Percentiles rank a stretch among this genome's conserved stretches.
Evolutionary conservation across 164 flowering plant species (phyloP).

Genomic region (Magnolia changhungtana): DNA sequence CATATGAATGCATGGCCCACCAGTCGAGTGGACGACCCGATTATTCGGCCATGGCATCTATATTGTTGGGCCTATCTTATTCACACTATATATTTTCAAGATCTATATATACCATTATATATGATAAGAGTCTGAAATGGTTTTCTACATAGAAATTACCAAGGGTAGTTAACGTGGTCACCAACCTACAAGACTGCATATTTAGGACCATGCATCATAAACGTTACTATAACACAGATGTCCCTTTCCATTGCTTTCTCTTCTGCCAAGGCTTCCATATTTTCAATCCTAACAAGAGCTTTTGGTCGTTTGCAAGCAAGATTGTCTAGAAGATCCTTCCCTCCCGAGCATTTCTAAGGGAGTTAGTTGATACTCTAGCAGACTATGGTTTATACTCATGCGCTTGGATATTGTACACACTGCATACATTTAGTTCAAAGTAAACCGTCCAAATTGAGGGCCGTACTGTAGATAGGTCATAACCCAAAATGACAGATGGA

Average conservation of each 20-base stretch:
- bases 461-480: no score
- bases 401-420: no score
- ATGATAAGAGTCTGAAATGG: neutral
- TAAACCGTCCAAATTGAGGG: no score
- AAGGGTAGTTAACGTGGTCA: neutral
- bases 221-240: neutral
- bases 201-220: neutral
- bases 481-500: no score
- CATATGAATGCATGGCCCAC: no score
- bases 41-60: no score
- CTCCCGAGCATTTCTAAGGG: neutral
- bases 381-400: no score
- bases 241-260: neutral
- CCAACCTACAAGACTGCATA: neutral
- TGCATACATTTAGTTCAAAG: no score
- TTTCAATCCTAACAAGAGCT: constrained; percentile 2
- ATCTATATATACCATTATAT: no score
- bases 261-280: neutral
- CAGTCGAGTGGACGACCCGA: no score
- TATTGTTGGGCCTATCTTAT: no score
- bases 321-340: neutral
- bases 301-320: neutral
- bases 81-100: neutral
- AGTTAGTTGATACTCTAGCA: no score
- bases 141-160: neutral